A percentile compares a stretch with the other conserved stretches of the same genome.
Evolutionary conservation across 2,329 filamentous ascomycete species (phyloP).

Genomic region (Xylaria sp.): DNA sequence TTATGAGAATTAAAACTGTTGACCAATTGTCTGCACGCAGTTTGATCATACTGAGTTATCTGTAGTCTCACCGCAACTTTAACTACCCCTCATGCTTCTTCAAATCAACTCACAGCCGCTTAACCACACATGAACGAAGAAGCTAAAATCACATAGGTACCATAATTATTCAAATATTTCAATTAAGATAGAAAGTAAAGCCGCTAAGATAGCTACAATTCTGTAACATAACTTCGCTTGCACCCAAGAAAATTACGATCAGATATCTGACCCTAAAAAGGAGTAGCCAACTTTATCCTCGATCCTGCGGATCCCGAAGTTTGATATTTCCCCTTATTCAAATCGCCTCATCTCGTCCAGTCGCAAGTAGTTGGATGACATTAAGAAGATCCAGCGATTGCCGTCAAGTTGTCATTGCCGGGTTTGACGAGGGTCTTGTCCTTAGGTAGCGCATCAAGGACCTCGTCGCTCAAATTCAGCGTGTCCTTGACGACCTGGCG

Average conservation of each 20-base stretch:
- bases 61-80: background rate
- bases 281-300: background rate
- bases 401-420: conserved; percentile 54
- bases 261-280: background rate
- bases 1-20: background rate
- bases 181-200: background rate
- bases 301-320: background rate
- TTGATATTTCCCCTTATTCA: background rate
- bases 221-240: background rate
- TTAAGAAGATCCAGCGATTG: conserved; percentile 36
- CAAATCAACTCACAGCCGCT: background rate
- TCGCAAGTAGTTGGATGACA: background rate
- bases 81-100: background rate
- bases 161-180: background rate
- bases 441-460: conserved; percentile 54
- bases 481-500: conserved; percentile 69
- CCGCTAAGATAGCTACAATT: background rate
- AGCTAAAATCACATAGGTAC: background rate
- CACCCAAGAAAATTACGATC: background rate
- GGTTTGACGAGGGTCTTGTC: conserved; percentile 57
- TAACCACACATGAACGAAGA: background rate
- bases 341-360: too few relatives aligned
- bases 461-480: conserved; percentile 54
- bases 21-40: background rate
- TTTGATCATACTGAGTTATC: background rate